Conservation (phyloP, 805 yeast species). For the Metschnikowia hibisci region DNA sequence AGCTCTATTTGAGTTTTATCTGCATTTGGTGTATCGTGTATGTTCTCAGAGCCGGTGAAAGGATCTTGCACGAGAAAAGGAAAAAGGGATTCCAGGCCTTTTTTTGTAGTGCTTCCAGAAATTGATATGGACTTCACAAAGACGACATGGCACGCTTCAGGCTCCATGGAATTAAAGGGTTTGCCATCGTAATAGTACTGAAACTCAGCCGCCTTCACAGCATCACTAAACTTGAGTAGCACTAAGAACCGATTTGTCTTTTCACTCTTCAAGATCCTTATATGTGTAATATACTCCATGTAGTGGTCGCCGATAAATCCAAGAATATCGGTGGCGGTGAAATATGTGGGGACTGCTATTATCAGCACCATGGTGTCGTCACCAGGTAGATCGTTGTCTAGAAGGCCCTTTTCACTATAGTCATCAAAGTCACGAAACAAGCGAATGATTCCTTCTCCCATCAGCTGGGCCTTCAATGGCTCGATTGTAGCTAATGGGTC, state of each 20-base stretch:
- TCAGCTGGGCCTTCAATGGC: conserved; percentile 56
- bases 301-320: conserved; percentile 73
- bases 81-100: conserved; percentile 29
- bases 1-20: conserved; percentile 46
- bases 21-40: conserved; percentile 1
- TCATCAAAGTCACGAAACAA: conserved; percentile 50
- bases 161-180: conserved; percentile 81
- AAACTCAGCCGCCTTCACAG: conserved; percentile 57
- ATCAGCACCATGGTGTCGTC: conserved; percentile 72
- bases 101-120: conserved; percentile 14
- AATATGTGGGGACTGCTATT: conserved; percentile 82
- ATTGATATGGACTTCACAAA: conserved; percentile 59
- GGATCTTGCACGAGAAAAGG: conserved; percentile 76
- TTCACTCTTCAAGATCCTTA: conserved; percentile 65
- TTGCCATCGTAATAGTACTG: conserved; percentile 65
- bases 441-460: conserved; percentile 73
- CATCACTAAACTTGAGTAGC: conserved; percentile 64
- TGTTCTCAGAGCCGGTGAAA: conserved; percentile 42
- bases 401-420: conserved; percentile 5
- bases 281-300: conserved; percentile 57
- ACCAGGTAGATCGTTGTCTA: conserved; percentile 25
- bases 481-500: conserved; percentile 20
- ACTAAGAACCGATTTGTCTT: conserved; percentile 70
- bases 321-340: conserved; percentile 77
- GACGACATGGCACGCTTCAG: conserved; percentile 78